Evolutionary conservation across 768 basidiomycete species (phyloP), one percentile per base, ranked within the genome.

Genomic region (Lentinula edodes): DNA sequence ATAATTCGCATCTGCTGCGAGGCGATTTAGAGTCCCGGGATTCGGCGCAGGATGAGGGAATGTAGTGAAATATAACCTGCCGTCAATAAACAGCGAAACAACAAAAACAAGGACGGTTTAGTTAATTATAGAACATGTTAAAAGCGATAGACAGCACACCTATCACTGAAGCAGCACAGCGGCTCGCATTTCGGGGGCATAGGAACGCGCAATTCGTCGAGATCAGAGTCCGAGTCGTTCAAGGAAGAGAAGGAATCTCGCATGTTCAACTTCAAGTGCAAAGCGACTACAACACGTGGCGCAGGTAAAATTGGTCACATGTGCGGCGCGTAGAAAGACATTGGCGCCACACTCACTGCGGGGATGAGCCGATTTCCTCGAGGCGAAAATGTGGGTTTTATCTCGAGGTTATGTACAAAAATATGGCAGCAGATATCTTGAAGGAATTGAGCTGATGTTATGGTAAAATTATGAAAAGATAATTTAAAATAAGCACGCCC

Each of bases 21-120:
- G 75, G 43, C 78, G 76, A 68, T 94, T 94, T 65, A 94, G 80
- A 36, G 76, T 65, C 39, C 87, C 79, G 28, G 89, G 83, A 61
- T 76, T 73, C 16, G 93, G 93, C 2, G 84, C 74, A 16, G 92
- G 91, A 67, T 87, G 82, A 23, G 88, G 85, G 68, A 93, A 94
- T n/a, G 90, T 89, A 23, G 93, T 94, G 72, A 94, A 95, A 78
- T 87, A 94, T 46, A 95, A 82, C 73, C 92, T 91, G 73, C 42
- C 58, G 55, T 28, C 23, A 41, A 42, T 56, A 8, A 13, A 54
- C 38, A 6, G 38, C 35, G 53, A 54, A 58, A 62, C 58, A 63
- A 62, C 28, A 23, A 23, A 58, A 36, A 45, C 28, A 45, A 35
- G 35, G 62, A 56, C 58, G 41, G 53, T 55, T 62, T 61, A 60